Evolutionary conservation across 2,329 filamentous ascomycete genomes (phyloP).

Genomic region (Alternaria infectoria): DNA sequence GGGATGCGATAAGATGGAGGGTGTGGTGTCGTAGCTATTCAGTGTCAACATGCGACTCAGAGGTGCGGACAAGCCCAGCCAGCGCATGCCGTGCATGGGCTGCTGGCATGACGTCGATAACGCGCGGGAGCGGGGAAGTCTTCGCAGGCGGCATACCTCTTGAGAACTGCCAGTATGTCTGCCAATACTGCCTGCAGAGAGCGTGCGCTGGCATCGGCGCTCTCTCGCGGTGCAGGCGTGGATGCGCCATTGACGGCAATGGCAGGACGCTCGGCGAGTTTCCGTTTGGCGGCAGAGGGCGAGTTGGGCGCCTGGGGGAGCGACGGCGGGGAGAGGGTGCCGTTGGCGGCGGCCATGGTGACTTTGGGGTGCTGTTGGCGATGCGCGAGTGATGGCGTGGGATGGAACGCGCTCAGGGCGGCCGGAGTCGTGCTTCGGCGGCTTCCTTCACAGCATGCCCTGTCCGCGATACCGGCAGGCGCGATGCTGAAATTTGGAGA

Average conservation of each 20-base stretch:
- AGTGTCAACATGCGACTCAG: conserved; percentile 16
- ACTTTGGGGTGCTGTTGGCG: conserved; percentile 37
- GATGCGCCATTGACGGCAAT: conserved; percentile 40
- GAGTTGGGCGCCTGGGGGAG: conserved; percentile 37
- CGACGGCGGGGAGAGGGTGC: conserved; percentile 43
- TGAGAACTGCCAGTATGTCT: conserved; percentile 52
- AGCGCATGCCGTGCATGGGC: neutral
- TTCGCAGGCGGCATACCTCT: conserved; percentile 39
- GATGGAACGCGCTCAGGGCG: conserved; percentile 44
- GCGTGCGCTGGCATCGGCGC: conserved; percentile 27
- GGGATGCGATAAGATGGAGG: conserved; percentile 53
- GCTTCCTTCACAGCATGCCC: conserved; percentile 21
- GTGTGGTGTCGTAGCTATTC: conserved; percentile 51
- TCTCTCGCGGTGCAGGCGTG: conserved; percentile 21
- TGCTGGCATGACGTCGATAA: neutral
- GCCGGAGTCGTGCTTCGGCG: conserved; percentile 27
- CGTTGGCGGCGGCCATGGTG: conserved; percentile 46
- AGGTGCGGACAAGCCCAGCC: neutral
- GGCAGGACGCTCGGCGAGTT: conserved; percentile 49
- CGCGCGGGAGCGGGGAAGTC: neutral
- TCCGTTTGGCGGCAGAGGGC: conserved; percentile 51
- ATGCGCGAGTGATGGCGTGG: conserved; percentile 42
- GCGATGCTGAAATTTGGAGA: neutral
- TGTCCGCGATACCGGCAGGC: neutral
- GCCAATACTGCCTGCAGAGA: conserved; percentile 42